Conservation (phyloP, 176 grass and related monocot species). For the Zea luxurians region DNA sequence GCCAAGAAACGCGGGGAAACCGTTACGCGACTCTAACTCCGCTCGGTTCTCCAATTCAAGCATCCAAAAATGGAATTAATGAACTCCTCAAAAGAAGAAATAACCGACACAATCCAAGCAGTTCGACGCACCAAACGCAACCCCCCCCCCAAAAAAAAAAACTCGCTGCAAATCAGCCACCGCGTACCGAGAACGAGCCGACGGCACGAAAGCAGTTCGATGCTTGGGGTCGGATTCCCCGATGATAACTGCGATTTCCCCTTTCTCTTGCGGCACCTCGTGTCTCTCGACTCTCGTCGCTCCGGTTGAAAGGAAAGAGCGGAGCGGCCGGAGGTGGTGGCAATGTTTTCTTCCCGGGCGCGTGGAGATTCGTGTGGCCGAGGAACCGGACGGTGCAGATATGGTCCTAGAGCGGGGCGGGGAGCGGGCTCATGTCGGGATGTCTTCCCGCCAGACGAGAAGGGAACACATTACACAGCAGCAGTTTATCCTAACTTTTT, state of each 20-base stretch:
- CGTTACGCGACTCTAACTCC: background rate
- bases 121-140: background rate
- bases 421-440: background rate
- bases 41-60: background rate
- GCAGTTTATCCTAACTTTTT: no score
- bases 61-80: background rate
- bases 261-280: background rate
- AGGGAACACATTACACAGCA: no score
- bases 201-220: background rate
- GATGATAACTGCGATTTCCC: no score
- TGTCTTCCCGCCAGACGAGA: background rate
- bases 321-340: background rate
- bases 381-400: background rate
- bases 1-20: background rate
- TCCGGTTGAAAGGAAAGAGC: background rate
- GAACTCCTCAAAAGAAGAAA: background rate
- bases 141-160: background rate
- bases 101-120: background rate
- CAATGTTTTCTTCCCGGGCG: background rate
- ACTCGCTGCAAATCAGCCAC: background rate
- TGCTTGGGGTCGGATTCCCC: background rate
- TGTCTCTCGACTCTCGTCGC: background rate
- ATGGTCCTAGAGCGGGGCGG: background rate
- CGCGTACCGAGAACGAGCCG: background rate
- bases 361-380: conserved; percentile 8